Evolutionary conservation across 306 rosid genomes (phyloP), one percentile per base, ranked within the genome.

Genomic region (Cucurbita argyrosperma): DNA sequence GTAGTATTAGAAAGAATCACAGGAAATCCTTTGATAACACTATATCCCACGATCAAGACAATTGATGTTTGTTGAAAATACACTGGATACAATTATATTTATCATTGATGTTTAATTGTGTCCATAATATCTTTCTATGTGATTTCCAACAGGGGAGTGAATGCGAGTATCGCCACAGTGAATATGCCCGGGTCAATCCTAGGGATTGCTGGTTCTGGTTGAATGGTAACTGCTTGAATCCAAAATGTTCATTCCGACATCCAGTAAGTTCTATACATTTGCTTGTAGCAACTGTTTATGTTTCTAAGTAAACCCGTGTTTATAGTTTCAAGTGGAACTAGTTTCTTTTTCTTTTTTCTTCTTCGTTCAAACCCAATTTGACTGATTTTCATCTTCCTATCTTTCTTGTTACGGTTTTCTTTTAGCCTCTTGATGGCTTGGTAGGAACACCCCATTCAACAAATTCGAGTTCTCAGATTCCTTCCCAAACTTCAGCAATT

Each of bases 141-240:
- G 42, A 71, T 67, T 15, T 19, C 50, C 50, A 57, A 76, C 65
- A 95, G 99, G 99, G 99, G 42, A 80, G 80, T 79, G 99, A 95
- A 82, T 95, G 99, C 1, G 99, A 95, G 77, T 95, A 91, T 81
- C 97, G 99, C 51, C 99, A 95, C 55, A 95, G 96, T 66, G 99
- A 95, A 76, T 87, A 84, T 75, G 99, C 99, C 12, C 84, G 97
- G 50, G 86, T 91, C 66, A 95, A 95, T 79, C 97, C 99, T 30
- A 85, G 99, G 82, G 99, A 95, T 82, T 95, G 99, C 82, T 88
- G 88, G 83, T 95, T 84, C 77, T 95, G 99, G 99, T 86, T 89
- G 87, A 88, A 84, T 78, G 97, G 99, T 18, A 91, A 84, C 76
- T 95, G 99, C 87, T 79, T 95, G 85, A 95, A 95, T 87, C 87